Evolutionary conservation across 1,284 basidiomycete species (phyloP), one percentile per base, ranked within the genome.

Genomic region (Neolentinus lepideus): DNA sequence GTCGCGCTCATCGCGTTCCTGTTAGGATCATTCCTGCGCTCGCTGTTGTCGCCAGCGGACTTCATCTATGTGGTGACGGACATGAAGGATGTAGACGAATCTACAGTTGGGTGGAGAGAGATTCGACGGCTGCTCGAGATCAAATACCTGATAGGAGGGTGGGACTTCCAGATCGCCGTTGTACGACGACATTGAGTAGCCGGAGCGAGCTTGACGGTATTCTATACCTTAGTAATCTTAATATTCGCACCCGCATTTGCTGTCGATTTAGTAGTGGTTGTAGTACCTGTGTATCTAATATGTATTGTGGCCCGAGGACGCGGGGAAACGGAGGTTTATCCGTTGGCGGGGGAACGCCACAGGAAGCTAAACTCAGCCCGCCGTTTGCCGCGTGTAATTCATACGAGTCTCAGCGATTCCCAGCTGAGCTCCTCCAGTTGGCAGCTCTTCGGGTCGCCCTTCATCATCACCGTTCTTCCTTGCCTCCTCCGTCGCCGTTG

Each of bases 1-100:
- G 81, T 90, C 16, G 92, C 86, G 48, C 68, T 98, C 59, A 90
- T 96, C 59, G 89, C 91, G 35, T 95, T 98, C 70, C 74, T 99
- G 60, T 77, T 98, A 59, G 96, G 96, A 35, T 95, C 92, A 11
- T 75, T 99, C 52, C 71, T 96, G 59, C 82, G 96, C 56, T 92
- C 91, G 8, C 75, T 98, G 58, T 72, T 98, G 38, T 86, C 88
- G 8, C 90, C 94, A 11, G 87, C 90, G n/a, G 95, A 98, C 70
- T 98, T 95, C 73, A 84, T 96, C 54, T 90, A 90, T 69, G 79
- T 92, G 52, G 83, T 83, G 58, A 75, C 73, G 54, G 83, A 83
- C 59, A 63, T 78, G 60, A 66, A 69, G 62, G 81, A 82, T 56
- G 76, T 71, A 52, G 79, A 77, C 66, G 76, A 74, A 59, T 70